These are phyloP conservation scores for Helicostylum pulchrum DNA, from an alignment of 192 early-diverging fungal genomes.

Conservation along the genomic window DNA sequence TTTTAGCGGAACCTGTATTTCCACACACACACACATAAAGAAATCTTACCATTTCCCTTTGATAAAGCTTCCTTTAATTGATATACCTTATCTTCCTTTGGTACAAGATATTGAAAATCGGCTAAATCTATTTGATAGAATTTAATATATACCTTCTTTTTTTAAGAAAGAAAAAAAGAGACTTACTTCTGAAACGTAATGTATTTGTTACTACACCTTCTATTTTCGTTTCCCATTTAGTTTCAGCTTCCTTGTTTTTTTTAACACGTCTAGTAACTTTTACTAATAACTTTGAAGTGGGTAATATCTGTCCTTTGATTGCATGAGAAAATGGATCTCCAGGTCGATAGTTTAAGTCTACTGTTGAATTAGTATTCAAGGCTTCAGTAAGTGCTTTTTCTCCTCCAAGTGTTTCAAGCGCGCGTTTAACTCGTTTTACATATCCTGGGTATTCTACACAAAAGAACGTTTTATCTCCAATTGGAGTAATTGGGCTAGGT, in stretches of 20 bases:
- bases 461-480: slow-evolving; percentile 37
- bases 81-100: slow-evolving; percentile 43
- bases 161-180: neutral
- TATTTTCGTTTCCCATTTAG: slow-evolving; percentile 42
- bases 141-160: neutral
- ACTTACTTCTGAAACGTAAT: slow-evolving; percentile 59
- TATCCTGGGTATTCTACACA: slow-evolving; percentile 58
- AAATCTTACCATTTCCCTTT: neutral
- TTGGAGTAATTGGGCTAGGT: slow-evolving; percentile 9
- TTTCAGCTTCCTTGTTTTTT: slow-evolving; percentile 24
- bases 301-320: slow-evolving; percentile 56
- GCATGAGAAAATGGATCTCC: slow-evolving; percentile 64
- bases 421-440: slow-evolving; percentile 40
- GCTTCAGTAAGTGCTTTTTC: slow-evolving; percentile 43
- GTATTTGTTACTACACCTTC: slow-evolving; percentile 55
- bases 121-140: slow-evolving; percentile 45
- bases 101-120: slow-evolving; percentile 57
- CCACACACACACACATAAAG: neutral
- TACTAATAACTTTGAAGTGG: slow-evolving; percentile 54
- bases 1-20: neutral
- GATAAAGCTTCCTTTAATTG: slow-evolving; percentile 45
- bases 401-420: slow-evolving; percentile 49
- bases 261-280: slow-evolving; percentile 53
- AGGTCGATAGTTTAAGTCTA: slow-evolving; percentile 55
- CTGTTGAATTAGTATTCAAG: slow-evolving; percentile 35